These are phyloP conservation scores for Scedosporium apiospermum DNA, from an alignment of 2,329 filamentous ascomycete species.

Conservation along the genomic window DNA sequence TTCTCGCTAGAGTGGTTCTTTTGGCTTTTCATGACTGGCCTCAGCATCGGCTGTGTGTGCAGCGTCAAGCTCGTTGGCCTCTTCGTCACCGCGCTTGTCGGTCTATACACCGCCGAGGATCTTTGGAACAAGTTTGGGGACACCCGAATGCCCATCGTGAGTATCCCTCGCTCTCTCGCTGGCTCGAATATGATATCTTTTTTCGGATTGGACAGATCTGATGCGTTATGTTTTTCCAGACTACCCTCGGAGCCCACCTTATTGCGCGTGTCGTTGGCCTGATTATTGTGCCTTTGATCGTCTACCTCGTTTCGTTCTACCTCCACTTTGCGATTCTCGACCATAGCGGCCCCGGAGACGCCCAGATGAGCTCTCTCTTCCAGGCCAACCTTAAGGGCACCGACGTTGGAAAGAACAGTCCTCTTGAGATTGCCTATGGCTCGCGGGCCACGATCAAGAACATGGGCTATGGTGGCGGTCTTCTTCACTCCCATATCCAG, in stretches of 20 bases:
- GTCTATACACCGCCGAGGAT: slow-evolving; percentile 91
- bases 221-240: slow-evolving; percentile 15
- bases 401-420: slow-evolving; percentile 88
- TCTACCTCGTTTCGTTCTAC: slow-evolving; percentile 94
- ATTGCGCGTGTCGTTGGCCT: slow-evolving; percentile 73
- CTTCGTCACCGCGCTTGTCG: slow-evolving; percentile 90
- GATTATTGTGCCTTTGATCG: slow-evolving; percentile 77
- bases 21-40: slow-evolving; percentile 86
- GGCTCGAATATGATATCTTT: neutral
- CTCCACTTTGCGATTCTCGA: slow-evolving; percentile 90
- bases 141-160: slow-evolving; percentile 75
- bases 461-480: slow-evolving; percentile 96
- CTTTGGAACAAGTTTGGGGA: slow-evolving; percentile 98
- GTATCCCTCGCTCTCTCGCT: slow-evolving; percentile 14
- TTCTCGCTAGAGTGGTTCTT: slow-evolving; percentile 90
- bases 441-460: slow-evolving; percentile 94
- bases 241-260: slow-evolving; percentile 68
- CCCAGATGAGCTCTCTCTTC: slow-evolving; percentile 99
- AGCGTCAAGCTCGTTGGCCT: slow-evolving; percentile 98
- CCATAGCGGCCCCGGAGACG: slow-evolving; percentile 89
- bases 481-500: slow-evolving; percentile 93
- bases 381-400: slow-evolving; percentile 93
- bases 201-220: neutral
- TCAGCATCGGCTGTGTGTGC: slow-evolving; percentile 96
- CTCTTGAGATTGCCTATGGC: slow-evolving; percentile 81